Base-by-base conservation (phyloP, 1,284 basidiomycete species). In the Fistulina hepatica region DNA sequence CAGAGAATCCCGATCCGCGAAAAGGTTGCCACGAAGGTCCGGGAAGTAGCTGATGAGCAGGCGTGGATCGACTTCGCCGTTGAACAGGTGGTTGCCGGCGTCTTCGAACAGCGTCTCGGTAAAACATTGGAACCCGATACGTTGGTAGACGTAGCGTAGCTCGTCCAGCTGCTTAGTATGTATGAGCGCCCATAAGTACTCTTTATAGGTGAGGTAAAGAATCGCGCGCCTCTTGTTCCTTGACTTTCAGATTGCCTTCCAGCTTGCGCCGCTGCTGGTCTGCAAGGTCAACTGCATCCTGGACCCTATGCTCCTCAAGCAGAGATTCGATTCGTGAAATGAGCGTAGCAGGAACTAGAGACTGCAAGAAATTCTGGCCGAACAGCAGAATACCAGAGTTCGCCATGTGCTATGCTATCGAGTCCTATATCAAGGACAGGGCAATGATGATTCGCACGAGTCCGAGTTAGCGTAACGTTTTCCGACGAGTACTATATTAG, bases 1-100 rank as follows among this genome's bases (percentile, higher is more conserved):
- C 35, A 76, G 56, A 7, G 56, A 45, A 41, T 74, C 69, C 5
- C 64, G 54, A 17, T 56, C 52, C 16, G 50, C 49, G 48, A 82
- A 75, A 20, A 84, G 57, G 5, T 61, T 55, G 13, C 77, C 78
- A 9, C 73, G 64, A 19, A 90, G 56, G 37, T 80, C 71, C 4
- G 83, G 80, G 49, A 77, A 90, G 51, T 85, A 81, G 46, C 79
- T 76, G 42, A 89, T 62, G 33, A 84, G 67, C 5, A 86, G 53
- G 10, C 85, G 71, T 0, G 86, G 84, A 52, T 91, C 86, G 12
- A 81, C 59, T 22, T 75, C 67, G 20, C 83, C 82, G 38, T 72
- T 66, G 50, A 80, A 74, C 39, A 90, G 66, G 47, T 81, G 66
- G 45, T 69, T 66, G n/a, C 78, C 79, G 2, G 84, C 85, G 44